phyloP scores from a whole-genome alignment of 1,139 yeast species.

The Lodderomyces orthopsilosis region DNA sequence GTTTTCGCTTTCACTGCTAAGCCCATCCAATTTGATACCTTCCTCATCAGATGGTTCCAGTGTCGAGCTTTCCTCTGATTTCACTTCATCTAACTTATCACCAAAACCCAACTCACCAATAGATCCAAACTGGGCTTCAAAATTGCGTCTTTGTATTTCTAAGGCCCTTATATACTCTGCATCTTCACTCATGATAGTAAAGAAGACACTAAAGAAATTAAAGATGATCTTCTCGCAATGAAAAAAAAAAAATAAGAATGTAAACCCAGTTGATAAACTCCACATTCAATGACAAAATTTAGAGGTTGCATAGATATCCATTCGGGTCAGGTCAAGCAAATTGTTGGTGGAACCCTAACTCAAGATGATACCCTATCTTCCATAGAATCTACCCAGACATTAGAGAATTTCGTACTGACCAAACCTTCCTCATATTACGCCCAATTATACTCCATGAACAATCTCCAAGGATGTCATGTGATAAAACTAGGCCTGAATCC shows the following conservation, averaged over 20 bases:
- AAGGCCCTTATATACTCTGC: slow-evolving; percentile 47
- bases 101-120: slow-evolving; percentile 58
- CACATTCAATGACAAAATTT: slow-evolving; percentile 74
- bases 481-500: slow-evolving; percentile 79
- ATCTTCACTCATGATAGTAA: slow-evolving; percentile 25
- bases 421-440: slow-evolving; percentile 79
- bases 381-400: slow-evolving; percentile 26
- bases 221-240: slow-evolving; percentile 11
- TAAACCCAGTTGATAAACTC: not conserved
- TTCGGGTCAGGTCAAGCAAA: slow-evolving; percentile 91
- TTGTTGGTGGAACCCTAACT: slow-evolving; percentile 86
- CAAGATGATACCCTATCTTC: slow-evolving; percentile 40
- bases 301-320: slow-evolving; percentile 96
- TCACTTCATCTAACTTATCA: slow-evolving; percentile 43
- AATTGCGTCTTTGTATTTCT: slow-evolving; percentile 57
- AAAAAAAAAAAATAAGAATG: slow-evolving; percentile 6
- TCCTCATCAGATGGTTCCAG: slow-evolving; percentile 14
- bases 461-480: slow-evolving; percentile 80
- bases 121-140: slow-evolving; percentile 69
- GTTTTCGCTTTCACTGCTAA: slow-evolving; percentile 14
- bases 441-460: slow-evolving; percentile 55
- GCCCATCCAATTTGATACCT: slow-evolving; percentile 8
- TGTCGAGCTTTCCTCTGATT: slow-evolving; percentile 8
- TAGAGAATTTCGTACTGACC: slow-evolving; percentile 79
- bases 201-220: not conserved